phyloP scores from a whole-genome alignment of 208 protist species.

The Crithidia fasciculata region DNA sequence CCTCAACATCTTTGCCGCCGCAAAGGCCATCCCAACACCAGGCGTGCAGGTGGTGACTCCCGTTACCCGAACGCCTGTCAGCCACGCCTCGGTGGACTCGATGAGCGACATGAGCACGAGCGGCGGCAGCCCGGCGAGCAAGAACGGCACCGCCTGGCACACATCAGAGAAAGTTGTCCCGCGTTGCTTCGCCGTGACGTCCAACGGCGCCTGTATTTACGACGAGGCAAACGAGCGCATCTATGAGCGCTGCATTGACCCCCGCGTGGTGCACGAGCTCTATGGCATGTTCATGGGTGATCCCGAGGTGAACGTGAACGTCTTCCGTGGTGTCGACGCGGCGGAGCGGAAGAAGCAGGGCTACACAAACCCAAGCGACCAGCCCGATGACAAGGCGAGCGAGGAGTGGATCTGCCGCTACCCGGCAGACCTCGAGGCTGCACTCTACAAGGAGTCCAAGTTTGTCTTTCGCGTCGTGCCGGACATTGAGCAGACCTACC shows the following conservation, averaged over 20 bases:
- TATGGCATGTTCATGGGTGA: conserved; percentile 57
- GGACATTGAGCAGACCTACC: conserved; percentile 50
- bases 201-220: conserved; percentile 73
- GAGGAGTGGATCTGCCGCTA: conserved; percentile 75
- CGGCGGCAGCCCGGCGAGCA: not conserved
- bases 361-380: conserved; percentile 62
- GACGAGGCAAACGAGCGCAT: conserved; percentile 56
- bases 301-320: conserved; percentile 62
- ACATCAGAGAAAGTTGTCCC: conserved; percentile 37
- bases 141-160: not conserved
- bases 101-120: conserved; percentile 11
- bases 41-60: conserved; percentile 57
- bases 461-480: conserved; percentile 52
- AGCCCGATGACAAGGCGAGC: conserved; percentile 44
- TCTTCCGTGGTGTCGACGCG: conserved; percentile 49
- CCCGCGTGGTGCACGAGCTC: conserved; percentile 37
- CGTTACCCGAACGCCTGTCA: not conserved
- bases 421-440: conserved; percentile 46
- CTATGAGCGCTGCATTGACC: conserved; percentile 46
- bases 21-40: conserved; percentile 40
- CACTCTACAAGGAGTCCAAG: conserved; percentile 51
- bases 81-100: not conserved
- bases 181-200: conserved; percentile 70
- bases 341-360: conserved; percentile 29
- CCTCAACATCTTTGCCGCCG: conserved; percentile 61